Evolutionary conservation across 139 green algal genomes (phyloP).

Genomic region (Trebouxia sp.): DNA sequence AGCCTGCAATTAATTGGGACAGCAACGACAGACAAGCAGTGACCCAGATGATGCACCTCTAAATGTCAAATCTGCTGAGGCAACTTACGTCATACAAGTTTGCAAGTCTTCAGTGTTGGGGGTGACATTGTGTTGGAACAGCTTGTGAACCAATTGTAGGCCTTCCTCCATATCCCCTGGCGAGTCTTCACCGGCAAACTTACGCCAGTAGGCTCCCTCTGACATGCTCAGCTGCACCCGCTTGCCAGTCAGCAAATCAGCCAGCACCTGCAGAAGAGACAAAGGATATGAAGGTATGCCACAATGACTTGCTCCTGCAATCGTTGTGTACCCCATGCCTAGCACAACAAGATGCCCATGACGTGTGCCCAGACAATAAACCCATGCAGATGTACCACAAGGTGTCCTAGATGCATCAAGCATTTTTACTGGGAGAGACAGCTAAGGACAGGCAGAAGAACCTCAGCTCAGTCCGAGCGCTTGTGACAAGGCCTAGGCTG

Average conservation of each 20-base stretch:
- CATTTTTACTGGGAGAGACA: too few relatives aligned
- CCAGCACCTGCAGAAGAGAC: slow-evolving; percentile 48
- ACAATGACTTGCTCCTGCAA: too few relatives aligned
- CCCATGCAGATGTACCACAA: too few relatives aligned
- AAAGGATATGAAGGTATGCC: too few relatives aligned
- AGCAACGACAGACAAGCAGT: not conserved
- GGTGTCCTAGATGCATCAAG: too few relatives aligned
- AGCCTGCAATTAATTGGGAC: not conserved
- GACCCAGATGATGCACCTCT: not conserved
- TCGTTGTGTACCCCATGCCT: too few relatives aligned
- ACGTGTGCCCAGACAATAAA: too few relatives aligned
- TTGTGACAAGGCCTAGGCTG: too few relatives aligned
- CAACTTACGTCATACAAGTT: slow-evolving; percentile 32
- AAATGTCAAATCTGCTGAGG: not conserved
- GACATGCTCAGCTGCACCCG: slow-evolving; percentile 29
- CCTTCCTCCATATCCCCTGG: slow-evolving; percentile 73
- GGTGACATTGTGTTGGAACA: slow-evolving; percentile 46
- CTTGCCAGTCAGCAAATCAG: slow-evolving; percentile 73
- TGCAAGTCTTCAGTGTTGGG: slow-evolving; percentile 44
- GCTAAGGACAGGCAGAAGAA: too few relatives aligned
- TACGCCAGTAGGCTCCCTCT: slow-evolving; percentile 61
- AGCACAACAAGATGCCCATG: too few relatives aligned
- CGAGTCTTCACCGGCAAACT: slow-evolving; percentile 57
- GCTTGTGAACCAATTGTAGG: slow-evolving; percentile 79
- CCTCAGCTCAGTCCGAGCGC: too few relatives aligned